phyloP scores from a whole-genome alignment of 2,329 filamentous ascomycete genomes.

The Aspergillus brasiliensis region DNA sequence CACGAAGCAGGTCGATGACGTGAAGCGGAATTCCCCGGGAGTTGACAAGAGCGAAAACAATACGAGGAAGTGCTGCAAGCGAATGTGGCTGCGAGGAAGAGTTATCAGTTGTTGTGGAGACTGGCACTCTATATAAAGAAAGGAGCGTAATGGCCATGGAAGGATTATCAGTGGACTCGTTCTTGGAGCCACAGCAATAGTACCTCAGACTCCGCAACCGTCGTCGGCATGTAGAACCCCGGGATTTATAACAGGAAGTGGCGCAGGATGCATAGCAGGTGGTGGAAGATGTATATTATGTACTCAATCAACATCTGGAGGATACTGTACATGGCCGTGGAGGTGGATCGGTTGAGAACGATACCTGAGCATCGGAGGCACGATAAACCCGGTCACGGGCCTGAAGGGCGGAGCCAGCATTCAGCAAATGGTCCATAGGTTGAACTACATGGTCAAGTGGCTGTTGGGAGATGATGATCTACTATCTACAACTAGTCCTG shows the following conservation, averaged over 20 bases:
- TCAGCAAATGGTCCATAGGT: conserved; percentile 40
- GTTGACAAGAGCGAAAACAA: no score
- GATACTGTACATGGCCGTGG: conserved; percentile 22
- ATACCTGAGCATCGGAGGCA: conserved; percentile 37
- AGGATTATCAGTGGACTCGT: no score
- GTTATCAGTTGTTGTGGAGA: no score
- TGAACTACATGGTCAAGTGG: conserved; percentile 39
- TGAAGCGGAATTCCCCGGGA: no score
- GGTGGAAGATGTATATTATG: conserved; percentile 35
- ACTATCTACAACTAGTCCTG: background rate
- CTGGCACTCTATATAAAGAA: no score
- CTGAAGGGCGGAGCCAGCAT: conserved; percentile 24
- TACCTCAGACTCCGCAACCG: conserved; percentile 45
- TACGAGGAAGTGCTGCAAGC: no score
- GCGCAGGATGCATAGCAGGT: conserved; percentile 31
- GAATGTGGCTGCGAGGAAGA: no score
- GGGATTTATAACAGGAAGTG: conserved; percentile 48
- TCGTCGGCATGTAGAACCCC: conserved; percentile 48
- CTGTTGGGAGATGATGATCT: conserved; percentile 22
- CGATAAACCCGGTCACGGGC: conserved; percentile 24
- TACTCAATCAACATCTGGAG: conserved; percentile 38
- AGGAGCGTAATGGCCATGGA: no score
- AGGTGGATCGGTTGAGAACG: conserved; percentile 22
- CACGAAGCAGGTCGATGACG: no score
- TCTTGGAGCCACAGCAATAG: no score